phyloP scores from a whole-genome alignment of 1,284 basidiomycete genomes.

The Tylopilus sp. region DNA sequence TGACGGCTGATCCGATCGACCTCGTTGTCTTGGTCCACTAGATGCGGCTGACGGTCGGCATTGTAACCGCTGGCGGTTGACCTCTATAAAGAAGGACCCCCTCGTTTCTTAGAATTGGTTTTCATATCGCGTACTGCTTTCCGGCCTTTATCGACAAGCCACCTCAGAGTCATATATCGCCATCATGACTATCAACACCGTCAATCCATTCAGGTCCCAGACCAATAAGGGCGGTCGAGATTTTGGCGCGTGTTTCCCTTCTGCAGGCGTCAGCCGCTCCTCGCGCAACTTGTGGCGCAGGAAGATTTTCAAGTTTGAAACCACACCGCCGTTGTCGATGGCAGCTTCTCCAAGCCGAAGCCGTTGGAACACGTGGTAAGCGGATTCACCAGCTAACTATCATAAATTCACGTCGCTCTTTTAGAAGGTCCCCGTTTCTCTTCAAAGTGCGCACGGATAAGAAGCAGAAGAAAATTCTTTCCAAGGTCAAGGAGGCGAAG shows the following conservation, averaged over 20 bases:
- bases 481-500: conserved; percentile 16
- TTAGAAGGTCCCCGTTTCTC: too few species aligned
- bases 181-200: conserved; percentile 17
- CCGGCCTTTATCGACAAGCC: conserved; percentile 2
- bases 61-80: conserved; percentile 10
- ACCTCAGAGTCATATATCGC: background rate
- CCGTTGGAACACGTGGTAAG: conserved; percentile 11
- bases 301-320: conserved; percentile 12
- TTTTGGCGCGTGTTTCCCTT: background rate
- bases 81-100: conserved; percentile 9
- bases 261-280: background rate
- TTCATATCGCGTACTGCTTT: conserved; percentile 3
- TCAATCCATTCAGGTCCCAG: conserved; percentile 18
- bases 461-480: conserved; percentile 12
- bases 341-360: background rate
- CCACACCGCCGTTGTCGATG: background rate
- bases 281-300: too few species aligned
- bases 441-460: background rate
- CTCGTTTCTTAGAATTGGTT: background rate
- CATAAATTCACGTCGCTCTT: background rate
- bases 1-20: background rate
- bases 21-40: background rate
- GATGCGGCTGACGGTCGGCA: conserved; percentile 18
- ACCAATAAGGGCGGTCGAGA: conserved; percentile 1
- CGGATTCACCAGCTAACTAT: background rate